Base-by-base conservation (phyloP, 2,329 filamentous ascomycete species). In the Sporothrix brasiliensis region DNA sequence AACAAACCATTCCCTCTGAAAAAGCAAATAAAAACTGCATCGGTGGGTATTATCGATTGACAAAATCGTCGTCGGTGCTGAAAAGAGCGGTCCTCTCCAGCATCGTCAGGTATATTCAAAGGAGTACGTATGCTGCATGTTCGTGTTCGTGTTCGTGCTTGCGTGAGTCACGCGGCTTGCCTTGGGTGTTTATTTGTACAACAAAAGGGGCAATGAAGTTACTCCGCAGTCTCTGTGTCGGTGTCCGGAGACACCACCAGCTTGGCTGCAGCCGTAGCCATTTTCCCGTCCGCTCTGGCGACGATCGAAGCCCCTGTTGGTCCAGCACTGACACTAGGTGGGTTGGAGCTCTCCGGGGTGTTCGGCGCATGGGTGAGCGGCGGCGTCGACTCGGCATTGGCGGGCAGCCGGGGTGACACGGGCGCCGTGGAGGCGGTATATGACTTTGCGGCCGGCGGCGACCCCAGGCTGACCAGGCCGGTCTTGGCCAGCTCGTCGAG, bases 361-460 rank as follows among this genome's bases (percentile, higher is more conserved):
- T 91, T 91, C 52, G 87, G 87, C 75, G 90, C 89, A 74, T 86
- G 89, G 1, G 89, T 91, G 69, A 92, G 83, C 27, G 85, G 84
- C 1, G 91, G 91, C 0, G 89, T 91, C 10, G 88, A 85, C 80
- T 81, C 79, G 76, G 81, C 79, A 74, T 86, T 80, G 70, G 83
- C 79, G 72, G 83, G 79, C 60, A 84, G 79, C 53, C 79, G 79
- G 2, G 80, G 78, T 1, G 80, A 79, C 9, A 79, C 77, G 11
- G 73, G 77, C 74, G 72, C 75, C 71, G 71, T 74, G n/a, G 69
- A 24, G 27, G 69, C 70, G 52, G 63, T 53, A 54, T 74, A 67
- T 69, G 50, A 68, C 70, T 72, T 47, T 69, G 63, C 47, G 74
- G 47, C 14, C 9, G 30, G 7, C 10, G 24, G 13, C 14, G 27